Evolutionary conservation across 2,329 filamentous ascomycete genomes (phyloP), one percentile per base, ranked within the genome.

Genomic region (Sordariomycetes sp.): DNA sequence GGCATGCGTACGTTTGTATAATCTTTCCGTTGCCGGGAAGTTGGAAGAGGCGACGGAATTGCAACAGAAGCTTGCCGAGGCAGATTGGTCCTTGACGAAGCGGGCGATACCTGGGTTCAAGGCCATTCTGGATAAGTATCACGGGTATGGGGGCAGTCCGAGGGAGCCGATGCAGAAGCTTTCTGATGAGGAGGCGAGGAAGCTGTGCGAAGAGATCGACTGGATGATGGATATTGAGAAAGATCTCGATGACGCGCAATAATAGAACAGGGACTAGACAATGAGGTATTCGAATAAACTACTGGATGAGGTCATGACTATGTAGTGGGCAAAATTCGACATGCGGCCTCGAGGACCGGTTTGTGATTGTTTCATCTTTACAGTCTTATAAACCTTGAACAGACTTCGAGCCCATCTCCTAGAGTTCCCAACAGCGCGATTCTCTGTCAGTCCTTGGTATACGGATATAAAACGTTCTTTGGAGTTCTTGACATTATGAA

Each of bases 101-200:
- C 24, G 62, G 20, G 62, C 62, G 3, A 61, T 64, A 24, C 62
- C 62, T 8, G 62, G 62, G 7, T 62, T 62, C 59, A 62, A 64
- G 58, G 60, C 60, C 4, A 60, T 62, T 13, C 57, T 64, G 39
- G 57, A 59, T 7, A 42, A 57, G 10, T 78, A 78, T 65, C 78
- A 75, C 61, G 79, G 78, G 2, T 85, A 85, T 64, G 81, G 79
- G 39, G 81, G 74, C 1, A 74, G 72, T 61, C 75, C 74, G 34
- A 70, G 79, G 59, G 75, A 72, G 62, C 79, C 79, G 52, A 62
- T 64, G 59, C 52, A 53, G n/a, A 45, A 54, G 65, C 62, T 65
- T 32, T 25, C 55, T 4, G 53, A 45, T 13, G 58, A 59, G 28
- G 45, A 57, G 20, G 54, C 55, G 51, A 54, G 50, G 42, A 20